A percentile compares a stretch with the other conserved stretches of the same genome.
phyloP scores from a whole-genome alignment of 495 filamentous ascomycete genomes.

The Penicillium canariense region DNA sequence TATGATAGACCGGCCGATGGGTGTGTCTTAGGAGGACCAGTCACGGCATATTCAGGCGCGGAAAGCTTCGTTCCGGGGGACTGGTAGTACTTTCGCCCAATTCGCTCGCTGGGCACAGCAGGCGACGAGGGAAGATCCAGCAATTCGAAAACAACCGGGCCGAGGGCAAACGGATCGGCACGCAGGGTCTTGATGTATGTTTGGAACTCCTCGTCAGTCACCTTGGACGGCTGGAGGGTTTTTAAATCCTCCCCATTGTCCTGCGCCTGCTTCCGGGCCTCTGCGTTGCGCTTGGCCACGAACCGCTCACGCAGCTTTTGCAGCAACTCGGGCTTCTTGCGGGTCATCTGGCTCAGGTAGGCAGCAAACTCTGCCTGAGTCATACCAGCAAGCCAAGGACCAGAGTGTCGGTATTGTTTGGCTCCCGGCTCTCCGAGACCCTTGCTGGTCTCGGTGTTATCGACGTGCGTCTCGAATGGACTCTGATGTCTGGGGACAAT shows the following conservation, averaged over 20 bases:
- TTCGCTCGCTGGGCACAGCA: constrained; percentile 36
- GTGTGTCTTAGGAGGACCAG: constrained; percentile 78
- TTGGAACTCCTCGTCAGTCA: constrained; percentile 60
- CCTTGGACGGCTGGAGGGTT: constrained; percentile 32
- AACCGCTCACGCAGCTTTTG: constrained; percentile 53
- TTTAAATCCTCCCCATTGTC: constrained; percentile 46
- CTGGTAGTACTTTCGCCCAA: constrained; percentile 36
- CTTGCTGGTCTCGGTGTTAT: constrained; percentile 46
- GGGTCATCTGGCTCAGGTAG: constrained; percentile 63
- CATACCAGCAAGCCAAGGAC: constrained; percentile 81
- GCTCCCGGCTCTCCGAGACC: constrained; percentile 28
- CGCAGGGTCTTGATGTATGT: constrained; percentile 60
- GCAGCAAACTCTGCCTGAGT: constrained; percentile 66
- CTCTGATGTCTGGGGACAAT: constrained; percentile 40
- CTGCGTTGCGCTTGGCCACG: constrained; percentile 39
- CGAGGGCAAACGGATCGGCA: constrained; percentile 46
- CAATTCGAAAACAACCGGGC: constrained; percentile 44
- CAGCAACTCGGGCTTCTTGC: constrained; percentile 59
- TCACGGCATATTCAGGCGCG: constrained; percentile 49
- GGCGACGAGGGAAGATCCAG: constrained; percentile 48
- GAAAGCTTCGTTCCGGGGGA: constrained; percentile 39
- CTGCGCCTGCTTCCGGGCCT: constrained; percentile 41
- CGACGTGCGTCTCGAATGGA: constrained; percentile 48
- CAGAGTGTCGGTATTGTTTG: constrained; percentile 48
- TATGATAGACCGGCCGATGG: constrained; percentile 90